Conservation (phyloP, 345 rosid genomes). For the Salix brachista region DNA sequence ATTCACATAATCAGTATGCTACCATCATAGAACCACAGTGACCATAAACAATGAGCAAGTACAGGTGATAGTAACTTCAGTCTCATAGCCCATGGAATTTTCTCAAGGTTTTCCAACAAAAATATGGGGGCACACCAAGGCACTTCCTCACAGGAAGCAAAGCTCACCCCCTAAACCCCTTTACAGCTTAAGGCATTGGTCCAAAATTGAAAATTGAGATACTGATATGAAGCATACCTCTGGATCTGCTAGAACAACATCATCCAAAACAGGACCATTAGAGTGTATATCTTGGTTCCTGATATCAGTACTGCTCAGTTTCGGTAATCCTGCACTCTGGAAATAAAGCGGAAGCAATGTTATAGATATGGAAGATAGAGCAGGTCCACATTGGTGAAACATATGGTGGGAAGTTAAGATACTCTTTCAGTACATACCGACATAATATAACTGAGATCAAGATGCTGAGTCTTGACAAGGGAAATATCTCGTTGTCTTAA, state of each 20-base stretch:
- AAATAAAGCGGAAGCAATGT: conserved; percentile 13
- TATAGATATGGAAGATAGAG: conserved; percentile 6
- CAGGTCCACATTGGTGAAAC: conserved; percentile 2
- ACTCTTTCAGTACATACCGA: conserved; percentile 46
- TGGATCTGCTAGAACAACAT: conserved; percentile 70
- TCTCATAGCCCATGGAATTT: background rate
- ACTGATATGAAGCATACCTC: conserved; percentile 44
- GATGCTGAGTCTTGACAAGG: conserved; percentile 95
- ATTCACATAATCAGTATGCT: background rate
- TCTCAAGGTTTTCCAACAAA: background rate
- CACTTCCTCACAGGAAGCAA: background rate
- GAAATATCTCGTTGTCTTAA: conserved; percentile 83
- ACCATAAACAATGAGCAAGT: background rate
- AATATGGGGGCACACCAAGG: background rate
- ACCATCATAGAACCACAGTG: background rate
- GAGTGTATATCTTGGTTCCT: conserved; percentile 87
- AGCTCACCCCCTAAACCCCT: background rate
- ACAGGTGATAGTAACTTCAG: background rate
- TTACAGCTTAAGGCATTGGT: background rate
- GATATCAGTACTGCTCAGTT: conserved; percentile 82
- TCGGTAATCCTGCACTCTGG: conserved; percentile 82
- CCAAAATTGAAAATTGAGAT: background rate
- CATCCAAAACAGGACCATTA: conserved; percentile 86
- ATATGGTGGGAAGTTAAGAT: background rate
- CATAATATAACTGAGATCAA: conserved; percentile 75